phyloP scores from a whole-genome alignment of 306 rosid genomes.

The Prunus dulcis region DNA sequence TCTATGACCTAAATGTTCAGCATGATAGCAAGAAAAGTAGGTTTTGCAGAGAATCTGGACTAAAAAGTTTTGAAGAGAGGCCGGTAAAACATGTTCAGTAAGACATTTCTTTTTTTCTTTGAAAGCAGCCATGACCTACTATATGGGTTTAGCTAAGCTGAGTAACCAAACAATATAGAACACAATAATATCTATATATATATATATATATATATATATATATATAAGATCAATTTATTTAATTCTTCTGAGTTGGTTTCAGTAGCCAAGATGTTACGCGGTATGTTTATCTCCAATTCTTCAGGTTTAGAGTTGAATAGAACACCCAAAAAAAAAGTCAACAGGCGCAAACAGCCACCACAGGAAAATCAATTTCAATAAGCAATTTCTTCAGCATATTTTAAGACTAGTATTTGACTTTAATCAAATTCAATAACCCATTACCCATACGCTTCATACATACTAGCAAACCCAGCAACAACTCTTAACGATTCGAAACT shows the following conservation, averaged over 20 bases:
- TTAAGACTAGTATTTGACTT: not conserved
- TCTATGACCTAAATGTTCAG: not conserved
- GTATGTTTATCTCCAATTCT: not conserved
- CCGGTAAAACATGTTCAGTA: not conserved
- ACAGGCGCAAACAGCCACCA: constrained; percentile 3
- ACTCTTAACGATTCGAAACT: not conserved
- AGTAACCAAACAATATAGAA: not conserved
- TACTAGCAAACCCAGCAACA: not conserved
- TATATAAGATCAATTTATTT: not conserved
- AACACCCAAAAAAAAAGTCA: constrained; percentile 18
- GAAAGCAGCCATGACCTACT: not conserved
- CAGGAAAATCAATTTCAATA: not conserved
- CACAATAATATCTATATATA: not conserved
- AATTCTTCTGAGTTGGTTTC: not conserved
- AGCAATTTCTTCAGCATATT: not conserved
- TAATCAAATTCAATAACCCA: not conserved
- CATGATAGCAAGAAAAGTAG: not conserved
- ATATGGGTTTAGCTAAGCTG: not conserved
- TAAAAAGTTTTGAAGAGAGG: too few relatives aligned
- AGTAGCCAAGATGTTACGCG: not conserved
- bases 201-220: not conserved
- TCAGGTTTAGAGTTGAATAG: constrained; percentile 5
- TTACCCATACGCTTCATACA: not conserved
- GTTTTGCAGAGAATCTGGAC: not conserved
- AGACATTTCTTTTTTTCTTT: not conserved